Evolutionary conservation across 176 grass and related monocot genomes (phyloP).

Genomic region (Carex cristatella): DNA sequence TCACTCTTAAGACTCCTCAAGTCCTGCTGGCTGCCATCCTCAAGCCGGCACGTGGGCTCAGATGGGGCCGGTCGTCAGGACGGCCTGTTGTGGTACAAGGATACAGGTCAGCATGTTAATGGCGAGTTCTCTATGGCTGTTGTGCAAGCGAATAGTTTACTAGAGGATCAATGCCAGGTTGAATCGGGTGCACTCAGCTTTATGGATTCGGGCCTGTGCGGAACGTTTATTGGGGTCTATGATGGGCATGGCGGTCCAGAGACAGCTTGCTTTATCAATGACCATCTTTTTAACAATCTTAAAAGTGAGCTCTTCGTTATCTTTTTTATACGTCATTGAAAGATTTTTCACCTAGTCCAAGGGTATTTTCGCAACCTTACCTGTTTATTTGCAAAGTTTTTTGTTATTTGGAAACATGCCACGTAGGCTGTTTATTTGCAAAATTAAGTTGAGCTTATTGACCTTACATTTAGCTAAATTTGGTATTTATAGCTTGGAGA

Average conservation of each 20-base stretch:
- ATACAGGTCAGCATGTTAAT: constrained; percentile 63
- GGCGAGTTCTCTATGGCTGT: constrained; percentile 98
- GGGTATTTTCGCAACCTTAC: not conserved
- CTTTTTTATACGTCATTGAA: constrained; percentile 9
- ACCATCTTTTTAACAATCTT: constrained; percentile 74
- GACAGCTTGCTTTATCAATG: constrained; percentile 77
- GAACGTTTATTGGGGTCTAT: constrained; percentile 86
- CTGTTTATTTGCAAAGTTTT: not conserved
- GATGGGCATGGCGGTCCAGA: constrained; percentile 95
- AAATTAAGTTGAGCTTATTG: not conserved
- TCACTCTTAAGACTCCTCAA: constrained; percentile 75
- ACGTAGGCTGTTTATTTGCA: not conserved
- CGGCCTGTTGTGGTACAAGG: constrained; percentile 95
- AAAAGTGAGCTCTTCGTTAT: constrained; percentile 56
- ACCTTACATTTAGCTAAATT: not conserved
- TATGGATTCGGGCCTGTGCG: constrained; percentile 61
- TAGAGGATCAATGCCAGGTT: constrained; percentile 88
- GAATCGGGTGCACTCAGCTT: constrained; percentile 67
- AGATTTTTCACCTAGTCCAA: not conserved
- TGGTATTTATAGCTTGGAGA: not conserved
- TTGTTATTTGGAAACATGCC: too few species aligned
- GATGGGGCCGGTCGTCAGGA: constrained; percentile 53
- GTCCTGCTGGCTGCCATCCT: constrained; percentile 81
- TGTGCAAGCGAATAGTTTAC: constrained; percentile 82
- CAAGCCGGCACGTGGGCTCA: constrained; percentile 45